These are phyloP conservation scores for Drosera capensis DNA, from an alignment of 148 eudicot genomes.

Conservation along the genomic window DNA sequence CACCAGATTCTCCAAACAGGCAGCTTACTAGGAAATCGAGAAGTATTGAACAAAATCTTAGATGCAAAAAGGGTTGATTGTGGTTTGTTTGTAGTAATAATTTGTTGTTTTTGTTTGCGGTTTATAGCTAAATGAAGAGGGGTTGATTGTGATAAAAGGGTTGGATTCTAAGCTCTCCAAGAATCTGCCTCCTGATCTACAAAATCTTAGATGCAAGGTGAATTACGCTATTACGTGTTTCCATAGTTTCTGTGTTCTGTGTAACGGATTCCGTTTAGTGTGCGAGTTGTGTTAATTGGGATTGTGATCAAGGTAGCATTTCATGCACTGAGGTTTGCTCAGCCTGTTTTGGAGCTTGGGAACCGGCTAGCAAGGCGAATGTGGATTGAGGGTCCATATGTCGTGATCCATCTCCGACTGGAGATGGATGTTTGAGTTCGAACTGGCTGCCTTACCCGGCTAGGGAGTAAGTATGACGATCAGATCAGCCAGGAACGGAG, in stretches of 20 bases:
- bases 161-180: constrained; percentile 69
- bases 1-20: constrained; percentile 55
- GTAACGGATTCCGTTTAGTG: no score
- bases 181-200: constrained; percentile 57
- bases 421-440: constrained; percentile 78
- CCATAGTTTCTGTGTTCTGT: no score
- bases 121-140: constrained; percentile 52
- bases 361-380: constrained; percentile 54
- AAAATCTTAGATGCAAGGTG: constrained; percentile 59
- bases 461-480: constrained; percentile 36
- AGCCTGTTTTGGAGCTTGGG: constrained; percentile 47
- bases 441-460: constrained; percentile 64
- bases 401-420: constrained; percentile 55
- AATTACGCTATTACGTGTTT: no score
- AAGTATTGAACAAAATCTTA: no score
- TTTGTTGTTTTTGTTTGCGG: not conserved
- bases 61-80: no score
- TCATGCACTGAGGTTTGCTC: constrained; percentile 58
- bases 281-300: no score
- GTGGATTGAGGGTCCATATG: constrained; percentile 83
- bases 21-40: no score
- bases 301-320: constrained; percentile 40
- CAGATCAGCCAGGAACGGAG: constrained; percentile 30
- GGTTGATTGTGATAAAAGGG: constrained; percentile 57
- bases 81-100: no score